These are phyloP conservation scores for Fusarium stilboides DNA, from an alignment of 2,329 filamentous ascomycete species.

Conservation along the genomic window DNA sequence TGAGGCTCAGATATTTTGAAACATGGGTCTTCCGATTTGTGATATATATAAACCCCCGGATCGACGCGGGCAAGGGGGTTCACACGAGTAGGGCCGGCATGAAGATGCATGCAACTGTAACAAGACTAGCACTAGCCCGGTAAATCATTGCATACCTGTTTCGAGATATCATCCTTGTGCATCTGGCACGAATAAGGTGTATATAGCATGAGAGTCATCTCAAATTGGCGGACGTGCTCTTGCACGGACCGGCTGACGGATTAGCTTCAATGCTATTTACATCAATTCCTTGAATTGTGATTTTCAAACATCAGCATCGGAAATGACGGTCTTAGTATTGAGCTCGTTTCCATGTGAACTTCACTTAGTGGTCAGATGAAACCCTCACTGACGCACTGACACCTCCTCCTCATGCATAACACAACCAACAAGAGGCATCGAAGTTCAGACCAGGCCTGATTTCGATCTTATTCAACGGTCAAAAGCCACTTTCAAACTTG, in stretches of 20 bases:
- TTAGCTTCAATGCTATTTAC: conserved; percentile 16
- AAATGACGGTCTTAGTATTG: conserved; percentile 25
- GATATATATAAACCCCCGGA: conserved; percentile 27
- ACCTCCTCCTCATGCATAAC: conserved; percentile 23
- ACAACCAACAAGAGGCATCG: conserved; percentile 13
- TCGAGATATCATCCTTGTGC: conserved; percentile 18
- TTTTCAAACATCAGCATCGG: conserved; percentile 20
- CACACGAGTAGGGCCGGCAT: conserved; percentile 24
- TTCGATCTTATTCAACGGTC: conserved; percentile 3
- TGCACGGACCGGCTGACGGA: conserved; percentile 18
- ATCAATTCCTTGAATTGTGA: conserved; percentile 13
- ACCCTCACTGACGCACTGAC: conserved; percentile 24
- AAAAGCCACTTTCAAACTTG: conserved; percentile 7
- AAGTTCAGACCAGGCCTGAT: conserved; percentile 3
- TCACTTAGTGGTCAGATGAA: conserved; percentile 3
- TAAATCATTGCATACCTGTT: conserved; percentile 24
- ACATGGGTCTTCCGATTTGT: conserved; percentile 12
- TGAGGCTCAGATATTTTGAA: neutral
- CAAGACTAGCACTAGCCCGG: conserved; percentile 24
- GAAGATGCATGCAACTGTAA: conserved; percentile 30
- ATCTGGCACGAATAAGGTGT: conserved; percentile 17
- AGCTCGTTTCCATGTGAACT: conserved; percentile 12
- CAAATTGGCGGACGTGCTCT: conserved; percentile 24
- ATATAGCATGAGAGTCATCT: conserved; percentile 33
- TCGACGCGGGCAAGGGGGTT: conserved; percentile 24